Evolutionary conservation across 2,329 filamentous ascomycete species (phyloP), one percentile per base, ranked within the genome.

Genomic region (Diaporthe citri): DNA sequence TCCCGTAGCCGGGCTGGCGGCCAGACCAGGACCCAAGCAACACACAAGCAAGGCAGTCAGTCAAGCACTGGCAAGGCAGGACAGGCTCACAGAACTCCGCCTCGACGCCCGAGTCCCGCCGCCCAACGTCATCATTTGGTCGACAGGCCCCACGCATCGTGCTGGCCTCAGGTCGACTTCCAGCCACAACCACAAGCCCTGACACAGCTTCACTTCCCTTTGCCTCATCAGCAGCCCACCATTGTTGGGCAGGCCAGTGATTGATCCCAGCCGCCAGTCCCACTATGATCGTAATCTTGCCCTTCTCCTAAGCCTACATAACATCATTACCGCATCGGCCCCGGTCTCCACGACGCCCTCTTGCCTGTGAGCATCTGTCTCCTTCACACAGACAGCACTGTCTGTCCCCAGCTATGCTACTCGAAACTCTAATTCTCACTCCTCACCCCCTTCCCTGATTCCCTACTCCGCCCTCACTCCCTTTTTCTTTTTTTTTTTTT

Each of bases 111-210:
- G 9, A 59, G 17, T 59, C 56, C 60, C 41, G 39, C 60, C 28
- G 60, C 41, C 43, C 28, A 67, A 67, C 64, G 64, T 67, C 64
- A 67, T 67, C n/a, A 52, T 67, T 67, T 55, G 64, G 64, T 39
- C 64, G 62, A 28, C 34, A 28, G 46, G 46, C 25, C 64, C 64
- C 64, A 67, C 64, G 28, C 64, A 39, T 67, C 31, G 31, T 28
- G 64, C 64, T 67, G 64, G 62, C 46, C 46, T 52, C 64, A 67
- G 64, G 64, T 67, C 64, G 64, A 67, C 64, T 67, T 67, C 46
- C 64, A 67, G 57, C 57, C 57, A 60, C 36, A 36, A 56, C 31
- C 31, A 20, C 36, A 39, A 39, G 36, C 36, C 36, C 36, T 39
- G 36, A 13, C 43, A 20, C 8, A 20, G 43, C 43, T 17, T 22